phyloP scores from a whole-genome alignment of 2,329 filamentous ascomycete species.

The Bimuria novae-zelandiae region DNA sequence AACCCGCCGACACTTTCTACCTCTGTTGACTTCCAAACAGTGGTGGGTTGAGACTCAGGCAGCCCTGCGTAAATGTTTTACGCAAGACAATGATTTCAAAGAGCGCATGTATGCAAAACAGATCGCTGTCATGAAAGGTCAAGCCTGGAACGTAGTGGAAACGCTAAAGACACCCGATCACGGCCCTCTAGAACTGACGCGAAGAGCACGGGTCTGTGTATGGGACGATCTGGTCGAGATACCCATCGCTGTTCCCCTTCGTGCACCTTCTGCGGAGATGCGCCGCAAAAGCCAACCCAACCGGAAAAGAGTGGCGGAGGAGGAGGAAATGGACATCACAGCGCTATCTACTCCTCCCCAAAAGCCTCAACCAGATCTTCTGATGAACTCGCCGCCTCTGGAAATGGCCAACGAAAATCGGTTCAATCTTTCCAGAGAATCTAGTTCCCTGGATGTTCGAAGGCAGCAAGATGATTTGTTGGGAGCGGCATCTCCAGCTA shows the following conservation, averaged over 20 bases:
- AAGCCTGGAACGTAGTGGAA: constrained; percentile 99
- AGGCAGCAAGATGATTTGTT: constrained; percentile 20
- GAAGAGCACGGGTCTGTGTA: constrained; percentile 88
- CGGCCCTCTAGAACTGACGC: constrained; percentile 88
- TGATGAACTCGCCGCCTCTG: constrained; percentile 64
- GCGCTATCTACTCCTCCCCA: constrained; percentile 63
- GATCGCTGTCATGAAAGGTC: constrained; percentile 98
- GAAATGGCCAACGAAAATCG: constrained; percentile 47
- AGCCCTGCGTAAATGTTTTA: constrained; percentile 83
- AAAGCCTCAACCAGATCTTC: constrained; percentile 64
- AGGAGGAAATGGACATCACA: constrained; percentile 93
- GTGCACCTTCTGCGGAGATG: constrained; percentile 82
- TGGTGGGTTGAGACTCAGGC: constrained; percentile 98
- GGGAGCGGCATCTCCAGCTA: constrained; percentile 40
- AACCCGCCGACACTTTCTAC: constrained; percentile 93
- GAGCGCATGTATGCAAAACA: constrained; percentile 99
- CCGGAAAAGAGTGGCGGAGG: constrained; percentile 48
- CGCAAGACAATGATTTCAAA: constrained; percentile 92
- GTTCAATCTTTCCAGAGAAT: constrained; percentile 54
- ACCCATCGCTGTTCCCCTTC: constrained; percentile 89
- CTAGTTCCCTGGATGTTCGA: constrained; percentile 49
- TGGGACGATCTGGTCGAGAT: constrained; percentile 99
- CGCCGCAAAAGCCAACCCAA: constrained; percentile 63
- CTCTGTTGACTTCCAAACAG: constrained; percentile 86
- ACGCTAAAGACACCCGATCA: constrained; percentile 92